These are phyloP conservation scores for Argentina anserina DNA, from an alignment of 306 rosid genomes.

Conservation along the genomic window DNA sequence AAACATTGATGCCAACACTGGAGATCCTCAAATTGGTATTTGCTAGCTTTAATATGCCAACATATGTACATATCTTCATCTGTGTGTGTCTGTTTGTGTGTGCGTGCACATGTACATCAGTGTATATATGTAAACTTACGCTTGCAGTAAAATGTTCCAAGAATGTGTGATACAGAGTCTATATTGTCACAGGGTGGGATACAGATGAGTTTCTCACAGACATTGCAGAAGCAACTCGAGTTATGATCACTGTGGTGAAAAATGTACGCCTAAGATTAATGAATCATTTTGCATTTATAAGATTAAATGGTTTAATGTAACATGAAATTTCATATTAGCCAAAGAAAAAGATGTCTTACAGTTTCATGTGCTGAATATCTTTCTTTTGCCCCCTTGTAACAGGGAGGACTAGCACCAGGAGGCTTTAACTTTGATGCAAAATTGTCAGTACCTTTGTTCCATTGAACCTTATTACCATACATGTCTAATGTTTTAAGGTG, in stretches of 20 bases:
- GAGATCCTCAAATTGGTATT: conserved; percentile 95
- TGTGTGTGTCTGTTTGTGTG: too few species aligned
- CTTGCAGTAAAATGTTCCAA: neutral
- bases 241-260: conserved; percentile 78
- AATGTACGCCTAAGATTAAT: conserved; percentile 44
- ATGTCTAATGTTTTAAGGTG: neutral
- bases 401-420: conserved; percentile 95
- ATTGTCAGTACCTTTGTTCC: conserved; percentile 50
- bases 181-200: conserved; percentile 72
- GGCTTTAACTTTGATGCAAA: conserved; percentile 99
- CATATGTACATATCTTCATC: neutral
- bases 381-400: conserved; percentile 4
- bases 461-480: neutral
- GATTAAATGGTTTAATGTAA: neutral
- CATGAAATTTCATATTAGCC: neutral
- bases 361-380: neutral
- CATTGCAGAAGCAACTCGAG: conserved; percentile 78
- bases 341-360: neutral
- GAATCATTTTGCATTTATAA: neutral
- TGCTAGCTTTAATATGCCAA: neutral
- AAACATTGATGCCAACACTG: conserved; percentile 88
- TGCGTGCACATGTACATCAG: neutral
- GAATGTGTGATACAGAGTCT: neutral
- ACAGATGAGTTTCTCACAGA: conserved; percentile 94
- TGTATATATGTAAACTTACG: neutral